Evolutionary conservation across 2,329 filamentous ascomycete species (phyloP), one percentile per base, ranked within the genome.

Genomic region (Ophiostoma ulmi): DNA sequence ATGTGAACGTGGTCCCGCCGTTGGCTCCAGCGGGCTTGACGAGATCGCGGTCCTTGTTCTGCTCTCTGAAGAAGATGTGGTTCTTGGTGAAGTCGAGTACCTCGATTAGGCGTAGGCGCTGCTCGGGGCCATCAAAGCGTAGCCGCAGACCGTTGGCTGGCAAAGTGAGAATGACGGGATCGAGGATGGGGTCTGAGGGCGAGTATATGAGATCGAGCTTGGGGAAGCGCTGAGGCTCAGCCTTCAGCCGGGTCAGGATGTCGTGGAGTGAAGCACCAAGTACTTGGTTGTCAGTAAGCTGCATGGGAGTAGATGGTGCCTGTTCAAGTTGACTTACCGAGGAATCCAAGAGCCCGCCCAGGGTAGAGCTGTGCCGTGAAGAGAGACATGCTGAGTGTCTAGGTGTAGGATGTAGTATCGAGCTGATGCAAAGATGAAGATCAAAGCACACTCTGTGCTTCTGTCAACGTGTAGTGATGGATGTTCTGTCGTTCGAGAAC

Each of bases 241-340:
- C 90, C 79, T 97, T 98, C 77, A 98, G 85, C 69, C 92, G 90
- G 38, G 91, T 93, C 72, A 98, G 82, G 76, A 96, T 86, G 77
- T 97, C 93, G 80, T 98, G 93, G 48, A 99, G 87, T 2, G 94
- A 97, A 73, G 93, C 91, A 71, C 95, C 95, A 71, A 99, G 88
- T 68, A 90, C 93, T 97, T 78, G 5, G 3, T 11, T 67, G 38
- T 71, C 14, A 69, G 41, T 73, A 72, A 58, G 61, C 69, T 31
- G 68, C 69, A 26, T 70, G 69, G 38, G 14, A 39, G 26, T n/a
- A 26, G 2, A 10, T 17, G 13, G 1, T 44, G 3, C 22, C 20
- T 44, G 1, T 22, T 20, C 2, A 4, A 22, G 55, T 52, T 22
- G 13, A 71, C 75, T 61, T 74, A 83, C 82, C 78, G 6, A 90